Conservation (phyloP, 306 rosid species). For the Pterocarpus santalinus region DNA sequence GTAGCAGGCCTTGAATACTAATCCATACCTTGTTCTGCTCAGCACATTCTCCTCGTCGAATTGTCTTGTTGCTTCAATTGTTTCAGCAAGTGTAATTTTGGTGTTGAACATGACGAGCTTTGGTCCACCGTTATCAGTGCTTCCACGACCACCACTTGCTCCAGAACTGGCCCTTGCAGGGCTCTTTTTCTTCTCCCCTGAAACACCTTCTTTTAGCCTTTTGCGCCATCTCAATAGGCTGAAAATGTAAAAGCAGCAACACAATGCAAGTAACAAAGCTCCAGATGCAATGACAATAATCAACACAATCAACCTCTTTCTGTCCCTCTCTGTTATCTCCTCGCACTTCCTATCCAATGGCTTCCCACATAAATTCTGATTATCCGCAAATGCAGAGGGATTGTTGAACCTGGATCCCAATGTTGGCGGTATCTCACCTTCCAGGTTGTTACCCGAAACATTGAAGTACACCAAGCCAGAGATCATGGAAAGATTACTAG, state of each 20-base stretch:
- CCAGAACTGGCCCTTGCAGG: slow-evolving; percentile 87
- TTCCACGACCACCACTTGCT: slow-evolving; percentile 86
- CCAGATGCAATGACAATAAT: slow-evolving; percentile 64
- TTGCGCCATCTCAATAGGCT: slow-evolving; percentile 86
- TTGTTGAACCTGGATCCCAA: slow-evolving; percentile 78
- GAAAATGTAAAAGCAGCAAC: slow-evolving; percentile 90
- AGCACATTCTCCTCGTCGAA: slow-evolving; percentile 97
- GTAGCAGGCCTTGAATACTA: slow-evolving; percentile 91
- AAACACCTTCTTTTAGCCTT: slow-evolving; percentile 68
- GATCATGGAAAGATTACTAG: slow-evolving; percentile 61
- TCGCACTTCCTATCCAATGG: slow-evolving; percentile 68
- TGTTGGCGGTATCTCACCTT: slow-evolving; percentile 73
- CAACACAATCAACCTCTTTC: slow-evolving; percentile 71
- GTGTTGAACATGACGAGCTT: slow-evolving; percentile 90
- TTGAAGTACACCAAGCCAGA: slow-evolving; percentile 68
- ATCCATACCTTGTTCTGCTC: slow-evolving; percentile 79
- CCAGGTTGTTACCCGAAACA: slow-evolving; percentile 75
- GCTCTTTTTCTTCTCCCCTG: slow-evolving; percentile 84
- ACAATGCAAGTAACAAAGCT: slow-evolving; percentile 61
- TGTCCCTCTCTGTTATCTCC: slow-evolving; percentile 39
- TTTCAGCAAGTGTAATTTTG: slow-evolving; percentile 88
- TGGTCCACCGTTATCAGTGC: slow-evolving; percentile 88
- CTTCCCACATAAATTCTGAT: slow-evolving; percentile 72
- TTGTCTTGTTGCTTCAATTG: slow-evolving; percentile 88
- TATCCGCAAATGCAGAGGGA: slow-evolving; percentile 66